Conservation (phyloP, 805 yeast genomes). For the Candida alai region DNA sequence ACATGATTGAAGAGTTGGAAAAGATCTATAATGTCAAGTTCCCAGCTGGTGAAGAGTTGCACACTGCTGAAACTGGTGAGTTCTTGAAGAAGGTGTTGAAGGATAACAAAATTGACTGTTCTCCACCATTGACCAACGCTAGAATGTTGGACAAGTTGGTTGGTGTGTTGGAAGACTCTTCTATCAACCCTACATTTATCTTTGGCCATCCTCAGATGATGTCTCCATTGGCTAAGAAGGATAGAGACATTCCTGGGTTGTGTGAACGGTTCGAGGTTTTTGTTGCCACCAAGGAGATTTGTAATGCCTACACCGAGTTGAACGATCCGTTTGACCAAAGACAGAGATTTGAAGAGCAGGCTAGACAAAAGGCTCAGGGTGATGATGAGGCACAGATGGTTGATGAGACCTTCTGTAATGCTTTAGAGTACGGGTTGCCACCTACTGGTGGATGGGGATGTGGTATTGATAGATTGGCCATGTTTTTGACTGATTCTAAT, state of each 20-base stretch:
- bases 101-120: constrained; percentile 82
- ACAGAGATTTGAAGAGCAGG: constrained; percentile 97
- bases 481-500: constrained; percentile 95
- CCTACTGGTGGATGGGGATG: constrained; percentile 99
- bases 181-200: constrained; percentile 95
- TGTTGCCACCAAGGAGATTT: constrained; percentile 96
- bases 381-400: constrained; percentile 97
- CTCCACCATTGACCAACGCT: constrained; percentile 92
- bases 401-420: constrained; percentile 96
- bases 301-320: constrained; percentile 98
- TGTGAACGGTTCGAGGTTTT: constrained; percentile 98
- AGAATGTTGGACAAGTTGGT: constrained; percentile 98
- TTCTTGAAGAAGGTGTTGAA: constrained; percentile 78
- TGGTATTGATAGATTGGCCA: constrained; percentile 96
- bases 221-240: constrained; percentile 98
- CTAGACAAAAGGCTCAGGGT: constrained; percentile 97
- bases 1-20: constrained; percentile 95
- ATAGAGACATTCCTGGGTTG: constrained; percentile 86
- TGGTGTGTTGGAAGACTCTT: constrained; percentile 92
- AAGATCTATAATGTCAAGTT: constrained; percentile 79
- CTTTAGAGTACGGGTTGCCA: constrained; percentile 96
- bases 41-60: constrained; percentile 94
- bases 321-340: constrained; percentile 99
- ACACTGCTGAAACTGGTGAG: constrained; percentile 88
- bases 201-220: constrained; percentile 99